Evolutionary conservation across 139 green algal species (phyloP), one percentile per base, ranked within the genome.

Genomic region (Micractinium sp.): DNA sequence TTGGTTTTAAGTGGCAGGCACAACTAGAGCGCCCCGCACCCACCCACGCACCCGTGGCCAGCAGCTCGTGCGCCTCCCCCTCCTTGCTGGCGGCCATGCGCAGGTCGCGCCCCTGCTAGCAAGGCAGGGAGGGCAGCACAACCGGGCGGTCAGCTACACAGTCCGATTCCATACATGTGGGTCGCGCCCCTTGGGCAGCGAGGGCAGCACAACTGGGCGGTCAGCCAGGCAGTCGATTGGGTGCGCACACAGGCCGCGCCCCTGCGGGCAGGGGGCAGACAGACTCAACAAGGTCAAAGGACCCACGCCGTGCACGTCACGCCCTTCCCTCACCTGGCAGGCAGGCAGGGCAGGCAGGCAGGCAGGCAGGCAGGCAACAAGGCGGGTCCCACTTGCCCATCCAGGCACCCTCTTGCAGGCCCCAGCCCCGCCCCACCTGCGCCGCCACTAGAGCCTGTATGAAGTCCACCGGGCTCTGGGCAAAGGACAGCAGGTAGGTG

Each of bases 401-500:
- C 12, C 19, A 41, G 0, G 19, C 19, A 31, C 35, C 35, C 35
- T 22, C 75, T 9, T 56, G 47, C 47, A 56, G 47, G 47, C 47
- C 35, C 53, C 27, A 2, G 39, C 19, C 7, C n/a, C 23, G 29
- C 27, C 60, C 15, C 83, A 89, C 85, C 88, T 98, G 95, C 18
- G 92, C 91, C 20, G 91, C 94, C 20, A 98, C 84, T 36, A 99
- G 76, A 12, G 91, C 92, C 85, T 96, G 94, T 76, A 97, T 93
- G 85, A 97, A 96, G 47, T 98, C 97, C 1, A 95, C 91, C 12
- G 96, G 96, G 35, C 87, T 91, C 53, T 96, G 90, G 19, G 91
- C 91, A 86, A 99, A 99, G 5, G 89, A 94, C 39, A 97, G 86
- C 73, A 97, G 95, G 87, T 97, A 94, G 23, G 92, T 86, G 35